Evolutionary conservation across 352 stramenopile species (phyloP), one percentile per base, ranked within the genome.

Genomic region (Phytopythium vexans): DNA sequence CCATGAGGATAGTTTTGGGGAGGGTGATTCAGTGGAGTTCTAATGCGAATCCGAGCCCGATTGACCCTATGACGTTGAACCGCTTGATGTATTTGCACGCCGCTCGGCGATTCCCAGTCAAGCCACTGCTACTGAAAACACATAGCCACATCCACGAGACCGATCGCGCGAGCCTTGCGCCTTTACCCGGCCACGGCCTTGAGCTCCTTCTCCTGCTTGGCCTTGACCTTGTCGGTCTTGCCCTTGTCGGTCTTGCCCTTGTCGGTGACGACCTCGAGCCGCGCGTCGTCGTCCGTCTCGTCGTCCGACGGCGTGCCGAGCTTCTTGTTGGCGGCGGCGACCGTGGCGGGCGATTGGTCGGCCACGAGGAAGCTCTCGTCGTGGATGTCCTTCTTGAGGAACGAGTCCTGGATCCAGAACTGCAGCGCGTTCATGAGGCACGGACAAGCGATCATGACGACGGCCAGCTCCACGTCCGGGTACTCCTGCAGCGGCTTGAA

Each of bases 391-490:
- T 94, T 92, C 58, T 94, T 96, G 48, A 96, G 76, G 63, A 94
- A 96, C 66, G 74, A 93, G 72, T 96, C 86, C 62, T 96, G 86
- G 35, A 96, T 68, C 84, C 84, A 96, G 55, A 94, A 96, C 54
- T 96, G 86, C 43, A 94, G 49, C 12, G 78, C 85, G 61, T 96
- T 96, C 84, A 96, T 94, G 15, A 94, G 51, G 53, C 80, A 91
- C 41, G 86, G 86, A 61, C 86, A 96, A 6, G 76, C 81, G 49
- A 96, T 90, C 86, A 96, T 96, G 41, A 96, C 86, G 47, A 96
- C 54, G 27, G 64, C 70, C 46, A 96, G 60, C 53, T 96, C 86
- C 12, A 88, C 58, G n/a, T 74, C 68, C 5, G 86, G 86, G 47
- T 91, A 73, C 7, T 70, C 60, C 27, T 71, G 60, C 37, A 94